Percentiles rank a stretch among this genome's conserved stretches.
Evolutionary conservation across 208 protist genomes (phyloP).

Genomic region (Porcisia deanei): DNA sequence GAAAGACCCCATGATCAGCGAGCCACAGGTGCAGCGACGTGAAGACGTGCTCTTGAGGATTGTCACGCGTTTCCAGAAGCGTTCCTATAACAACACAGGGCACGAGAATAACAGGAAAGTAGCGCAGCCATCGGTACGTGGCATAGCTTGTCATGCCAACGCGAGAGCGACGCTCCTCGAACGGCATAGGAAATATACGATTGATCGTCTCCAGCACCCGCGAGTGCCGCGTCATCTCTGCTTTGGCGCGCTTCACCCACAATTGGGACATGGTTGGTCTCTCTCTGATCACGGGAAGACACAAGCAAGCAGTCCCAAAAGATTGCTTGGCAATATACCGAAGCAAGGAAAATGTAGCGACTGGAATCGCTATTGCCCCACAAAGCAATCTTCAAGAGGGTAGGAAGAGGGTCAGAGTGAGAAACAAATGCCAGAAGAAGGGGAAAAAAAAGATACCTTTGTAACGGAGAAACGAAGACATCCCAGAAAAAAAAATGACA

Average conservation of each 20-base stretch:
- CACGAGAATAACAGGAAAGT: constrained; percentile 74
- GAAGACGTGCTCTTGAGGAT: constrained; percentile 87
- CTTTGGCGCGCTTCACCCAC: constrained; percentile 89
- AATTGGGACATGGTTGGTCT: constrained; percentile 69
- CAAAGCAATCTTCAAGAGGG: neutral
- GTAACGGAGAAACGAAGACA: neutral
- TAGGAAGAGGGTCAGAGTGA: neutral
- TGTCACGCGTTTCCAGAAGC: constrained; percentile 81
- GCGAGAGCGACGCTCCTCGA: constrained; percentile 82
- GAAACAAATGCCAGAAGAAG: neutral
- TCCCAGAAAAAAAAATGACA: neutral
- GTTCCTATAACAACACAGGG: constrained; percentile 59
- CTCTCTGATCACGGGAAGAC: neutral
- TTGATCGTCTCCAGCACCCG: constrained; percentile 82
- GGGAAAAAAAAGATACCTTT: no score
- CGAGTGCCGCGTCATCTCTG: constrained; percentile 83
- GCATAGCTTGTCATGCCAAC: constrained; percentile 88
- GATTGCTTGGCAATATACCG: neutral
- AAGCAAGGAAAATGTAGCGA: neutral
- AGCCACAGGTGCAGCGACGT: constrained; percentile 87
- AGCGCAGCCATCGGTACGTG: constrained; percentile 83
- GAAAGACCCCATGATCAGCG: constrained; percentile 86
- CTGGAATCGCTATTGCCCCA: neutral
- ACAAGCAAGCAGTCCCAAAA: neutral
- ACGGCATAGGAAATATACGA: constrained; percentile 83